phyloP scores from a whole-genome alignment of 129 eudicot species.

The Erigeron canadensis region DNA sequence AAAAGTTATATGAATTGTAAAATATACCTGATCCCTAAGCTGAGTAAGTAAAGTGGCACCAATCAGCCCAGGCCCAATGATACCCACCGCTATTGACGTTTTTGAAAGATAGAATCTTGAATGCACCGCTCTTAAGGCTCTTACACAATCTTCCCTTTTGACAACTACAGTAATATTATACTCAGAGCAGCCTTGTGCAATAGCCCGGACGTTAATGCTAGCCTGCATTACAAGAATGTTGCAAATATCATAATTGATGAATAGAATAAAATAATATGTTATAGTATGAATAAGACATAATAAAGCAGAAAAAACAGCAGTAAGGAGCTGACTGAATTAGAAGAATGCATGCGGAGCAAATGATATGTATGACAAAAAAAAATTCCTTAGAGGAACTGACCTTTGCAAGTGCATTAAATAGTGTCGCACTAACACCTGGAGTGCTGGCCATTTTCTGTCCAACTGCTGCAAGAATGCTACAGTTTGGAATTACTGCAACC shows the following conservation, averaged over 20 bases:
- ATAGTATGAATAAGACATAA: background rate
- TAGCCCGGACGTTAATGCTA: constrained; percentile 86
- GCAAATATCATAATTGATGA: background rate
- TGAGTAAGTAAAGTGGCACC: constrained; percentile 96
- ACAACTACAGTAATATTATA: constrained; percentile 93
- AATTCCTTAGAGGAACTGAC: constrained; percentile 37
- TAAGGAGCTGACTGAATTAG: background rate
- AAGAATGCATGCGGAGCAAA: constrained; percentile 10
- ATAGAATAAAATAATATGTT: background rate
- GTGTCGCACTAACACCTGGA: constrained; percentile 98
- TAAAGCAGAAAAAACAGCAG: constrained; percentile 1
- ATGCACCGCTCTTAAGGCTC: constrained; percentile 92
- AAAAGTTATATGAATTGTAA: constrained; percentile 5
- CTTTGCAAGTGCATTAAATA: constrained; percentile 95
- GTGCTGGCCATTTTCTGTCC: constrained; percentile 99
- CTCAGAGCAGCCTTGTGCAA: constrained; percentile 99
- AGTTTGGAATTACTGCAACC: constrained; percentile 85
- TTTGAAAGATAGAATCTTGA: constrained; percentile 93
- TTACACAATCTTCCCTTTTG: constrained; percentile 88
- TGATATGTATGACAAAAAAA: constrained; percentile 17
- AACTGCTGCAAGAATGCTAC: constrained; percentile 98
- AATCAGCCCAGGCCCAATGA: constrained; percentile 95
- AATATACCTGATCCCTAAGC: constrained; percentile 84
- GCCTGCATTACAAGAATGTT: constrained; percentile 56
- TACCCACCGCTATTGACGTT: constrained; percentile 93